These are phyloP conservation scores for Arbutus unedo DNA, from an alignment of 148 eudicot species.

Conservation along the genomic window DNA sequence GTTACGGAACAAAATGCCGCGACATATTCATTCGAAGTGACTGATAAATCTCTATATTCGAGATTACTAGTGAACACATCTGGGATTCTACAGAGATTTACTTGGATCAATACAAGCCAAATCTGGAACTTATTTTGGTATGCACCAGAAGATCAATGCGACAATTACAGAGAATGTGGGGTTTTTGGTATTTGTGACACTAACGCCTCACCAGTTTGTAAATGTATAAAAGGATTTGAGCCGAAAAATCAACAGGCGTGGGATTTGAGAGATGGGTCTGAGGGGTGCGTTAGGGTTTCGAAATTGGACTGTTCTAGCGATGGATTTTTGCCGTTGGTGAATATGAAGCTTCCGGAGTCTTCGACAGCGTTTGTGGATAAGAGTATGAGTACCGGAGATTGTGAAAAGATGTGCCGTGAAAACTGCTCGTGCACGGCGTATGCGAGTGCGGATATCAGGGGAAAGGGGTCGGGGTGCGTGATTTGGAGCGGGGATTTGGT, in stretches of 20 bases:
- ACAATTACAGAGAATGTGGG: conserved; percentile 51
- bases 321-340: conserved; percentile 39
- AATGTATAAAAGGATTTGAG: conserved; percentile 51
- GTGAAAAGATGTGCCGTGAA: conserved; percentile 38
- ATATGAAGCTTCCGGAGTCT: conserved; percentile 62
- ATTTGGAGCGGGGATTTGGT: conserved; percentile 41
- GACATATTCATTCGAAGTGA: conserved; percentile 30
- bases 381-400: conserved; percentile 36
- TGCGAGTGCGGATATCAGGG: conserved; percentile 25
- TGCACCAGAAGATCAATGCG: conserved; percentile 65
- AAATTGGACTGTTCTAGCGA: conserved; percentile 42
- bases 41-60: conserved; percentile 30
- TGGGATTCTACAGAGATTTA: conserved; percentile 33
- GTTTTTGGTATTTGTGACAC: conserved; percentile 46
- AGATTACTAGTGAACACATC: conserved; percentile 34
- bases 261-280: conserved; percentile 49
- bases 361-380: conserved; percentile 32
- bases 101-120: conserved; percentile 40
- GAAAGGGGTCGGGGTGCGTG: conserved; percentile 42
- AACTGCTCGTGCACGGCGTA: conserved; percentile 66
- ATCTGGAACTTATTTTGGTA: conserved; percentile 61
- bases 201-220: conserved; percentile 35
- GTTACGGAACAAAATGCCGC: conserved; percentile 21
- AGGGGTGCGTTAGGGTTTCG: conserved; percentile 41
- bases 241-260: conserved; percentile 43